phyloP scores from a whole-genome alignment of 2,329 filamentous ascomycete genomes.

The Aureobasidium sp. region DNA sequence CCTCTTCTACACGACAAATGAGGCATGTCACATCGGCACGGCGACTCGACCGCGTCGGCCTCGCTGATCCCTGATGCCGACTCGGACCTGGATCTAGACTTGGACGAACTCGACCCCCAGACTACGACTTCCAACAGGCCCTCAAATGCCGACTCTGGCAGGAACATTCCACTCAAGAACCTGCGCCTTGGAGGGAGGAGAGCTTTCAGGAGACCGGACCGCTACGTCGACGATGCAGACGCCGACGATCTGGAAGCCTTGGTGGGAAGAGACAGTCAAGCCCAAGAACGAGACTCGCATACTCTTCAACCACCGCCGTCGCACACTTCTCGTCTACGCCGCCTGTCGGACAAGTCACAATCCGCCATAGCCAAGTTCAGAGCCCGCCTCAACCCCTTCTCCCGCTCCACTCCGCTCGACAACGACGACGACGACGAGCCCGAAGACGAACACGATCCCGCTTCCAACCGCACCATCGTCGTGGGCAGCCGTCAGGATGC shows the following conservation, averaged over 20 bases:
- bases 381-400: conserved; percentile 20
- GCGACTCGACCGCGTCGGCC: conserved; percentile 35
- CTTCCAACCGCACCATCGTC: conserved; percentile 63
- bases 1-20: conserved; percentile 21
- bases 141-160: conserved; percentile 34
- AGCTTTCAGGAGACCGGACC: conserved; percentile 18
- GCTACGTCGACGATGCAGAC: conserved; percentile 45
- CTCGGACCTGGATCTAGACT: conserved; percentile 66
- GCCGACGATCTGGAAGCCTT: conserved; percentile 60
- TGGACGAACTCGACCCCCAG: conserved; percentile 68
- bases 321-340: not conserved
- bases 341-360: conserved; percentile 3
- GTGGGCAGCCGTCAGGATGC: conserved; percentile 66
- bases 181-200: conserved; percentile 41
- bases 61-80: conserved; percentile 30
- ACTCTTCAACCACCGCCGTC: not conserved
- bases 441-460: conserved; percentile 47
- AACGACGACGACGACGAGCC: conserved; percentile 18
- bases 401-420: conserved; percentile 19
- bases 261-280: conserved; percentile 45
- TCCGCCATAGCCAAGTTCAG: conserved; percentile 14
- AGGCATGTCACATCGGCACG: conserved; percentile 40
- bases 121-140: conserved; percentile 26
- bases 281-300: conserved; percentile 27
- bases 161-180: conserved; percentile 61